phyloP scores from a whole-genome alignment of 352 stramenopile genomes.

The Phytophthora capsici region DNA sequence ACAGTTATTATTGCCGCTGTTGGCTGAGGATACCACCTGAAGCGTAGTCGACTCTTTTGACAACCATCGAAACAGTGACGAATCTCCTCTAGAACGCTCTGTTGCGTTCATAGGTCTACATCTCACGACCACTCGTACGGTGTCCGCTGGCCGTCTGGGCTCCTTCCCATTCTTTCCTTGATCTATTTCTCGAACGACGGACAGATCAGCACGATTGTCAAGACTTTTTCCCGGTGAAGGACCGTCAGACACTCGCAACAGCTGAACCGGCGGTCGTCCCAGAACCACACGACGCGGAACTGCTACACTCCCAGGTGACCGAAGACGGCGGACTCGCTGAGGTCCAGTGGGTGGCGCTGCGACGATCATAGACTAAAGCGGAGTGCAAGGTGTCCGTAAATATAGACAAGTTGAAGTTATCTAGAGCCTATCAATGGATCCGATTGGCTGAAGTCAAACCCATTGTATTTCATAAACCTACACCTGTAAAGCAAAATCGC shows the following conservation, averaged over 20 bases:
- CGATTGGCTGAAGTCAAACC: constrained; percentile 7
- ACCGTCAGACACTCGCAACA: constrained; percentile 5
- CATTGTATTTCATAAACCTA: neutral
- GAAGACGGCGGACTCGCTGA: constrained; percentile 22
- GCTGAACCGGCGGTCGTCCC: constrained; percentile 11
- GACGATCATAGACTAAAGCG: constrained; percentile 20
- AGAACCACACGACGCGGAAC: constrained; percentile 6
- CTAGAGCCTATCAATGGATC: no score
- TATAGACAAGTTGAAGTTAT: neutral
- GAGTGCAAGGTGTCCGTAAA: neutral
- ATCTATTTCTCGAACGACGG: constrained; percentile 7
- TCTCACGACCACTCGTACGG: constrained; percentile 68
- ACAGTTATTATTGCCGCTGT: constrained; percentile 19
- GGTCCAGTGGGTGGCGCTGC: constrained; percentile 11
- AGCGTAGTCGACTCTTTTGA: constrained; percentile 55
- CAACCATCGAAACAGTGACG: constrained; percentile 59
- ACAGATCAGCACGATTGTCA: constrained; percentile 3
- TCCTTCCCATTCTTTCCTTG: neutral
- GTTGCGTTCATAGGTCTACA: constrained; percentile 66
- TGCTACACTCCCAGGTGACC: constrained; percentile 12
- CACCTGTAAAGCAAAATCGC: constrained; percentile 1
- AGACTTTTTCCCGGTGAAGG: constrained; percentile 11
- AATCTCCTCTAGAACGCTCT: constrained; percentile 58
- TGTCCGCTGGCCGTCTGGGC: constrained; percentile 13
- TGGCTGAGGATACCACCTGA: constrained; percentile 57